A percentile compares a stretch with the other conserved stretches of the same genome.
These are phyloP conservation scores for Globisporangium heterothallicum DNA, from an alignment of 352 stramenopile genomes.

Conservation along the genomic window DNA sequence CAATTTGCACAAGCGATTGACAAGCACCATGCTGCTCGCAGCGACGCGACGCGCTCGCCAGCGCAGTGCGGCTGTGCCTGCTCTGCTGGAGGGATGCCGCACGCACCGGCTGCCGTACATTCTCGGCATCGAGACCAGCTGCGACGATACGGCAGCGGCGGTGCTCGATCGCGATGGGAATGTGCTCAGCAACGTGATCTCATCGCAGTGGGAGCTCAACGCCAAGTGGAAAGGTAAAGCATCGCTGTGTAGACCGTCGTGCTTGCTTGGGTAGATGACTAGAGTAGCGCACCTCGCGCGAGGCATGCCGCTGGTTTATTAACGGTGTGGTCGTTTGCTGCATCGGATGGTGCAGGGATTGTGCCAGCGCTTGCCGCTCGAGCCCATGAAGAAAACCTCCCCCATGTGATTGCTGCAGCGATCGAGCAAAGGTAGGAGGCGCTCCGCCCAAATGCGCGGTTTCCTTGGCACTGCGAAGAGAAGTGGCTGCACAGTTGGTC, in stretches of 20 bases:
- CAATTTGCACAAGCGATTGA: not conserved
- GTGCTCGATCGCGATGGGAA: constrained; percentile 87
- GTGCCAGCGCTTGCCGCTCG: constrained; percentile 92
- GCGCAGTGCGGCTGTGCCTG: constrained; percentile 2
- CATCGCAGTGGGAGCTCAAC: constrained; percentile 90
- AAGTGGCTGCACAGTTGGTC: not conserved
- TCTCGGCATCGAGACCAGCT: constrained; percentile 94
- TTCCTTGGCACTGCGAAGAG: no score
- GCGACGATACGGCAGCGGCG: constrained; percentile 92
- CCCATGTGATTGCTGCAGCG: constrained; percentile 89
- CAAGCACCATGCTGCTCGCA: not conserved
- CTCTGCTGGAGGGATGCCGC: not conserved
- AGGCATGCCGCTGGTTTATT: not conserved
- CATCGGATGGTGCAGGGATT: constrained; percentile 67
- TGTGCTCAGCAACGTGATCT: constrained; percentile 92
- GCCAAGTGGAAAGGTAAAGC: constrained; percentile 71
- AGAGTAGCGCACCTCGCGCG: no score
- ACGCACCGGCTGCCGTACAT: constrained; percentile 55
- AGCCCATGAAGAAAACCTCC: constrained; percentile 94
- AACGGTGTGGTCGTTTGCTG: not conserved
- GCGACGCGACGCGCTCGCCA: not conserved
- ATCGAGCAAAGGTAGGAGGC: constrained; percentile 80
- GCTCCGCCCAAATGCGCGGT: no score
- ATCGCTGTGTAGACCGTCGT: no score
- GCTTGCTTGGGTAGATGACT: no score